These are phyloP conservation scores for Nakataea oryzae DNA, from an alignment of 2,329 filamentous ascomycete species.

Conservation along the genomic window DNA sequence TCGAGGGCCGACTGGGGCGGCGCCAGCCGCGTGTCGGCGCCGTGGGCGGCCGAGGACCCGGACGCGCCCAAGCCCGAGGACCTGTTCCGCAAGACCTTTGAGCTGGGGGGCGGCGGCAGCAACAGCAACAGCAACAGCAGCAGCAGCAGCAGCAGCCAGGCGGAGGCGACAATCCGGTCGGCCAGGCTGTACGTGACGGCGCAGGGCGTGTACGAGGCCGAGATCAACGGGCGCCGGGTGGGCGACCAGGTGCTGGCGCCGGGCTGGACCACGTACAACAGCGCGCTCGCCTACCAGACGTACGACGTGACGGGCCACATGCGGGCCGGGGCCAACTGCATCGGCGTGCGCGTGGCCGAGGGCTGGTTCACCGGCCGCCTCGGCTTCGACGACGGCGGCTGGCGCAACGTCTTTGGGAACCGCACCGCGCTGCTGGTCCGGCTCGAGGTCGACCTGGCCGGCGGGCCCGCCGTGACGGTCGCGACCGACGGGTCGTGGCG, in stretches of 20 bases:
- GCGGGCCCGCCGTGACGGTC: background rate
- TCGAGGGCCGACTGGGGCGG: slow-evolving; percentile 5
- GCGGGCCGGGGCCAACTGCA: slow-evolving; percentile 9
- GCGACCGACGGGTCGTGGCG: slow-evolving; percentile 4
- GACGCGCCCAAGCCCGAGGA: slow-evolving; percentile 7
- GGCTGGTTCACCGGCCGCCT: slow-evolving; percentile 31
- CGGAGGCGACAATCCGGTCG: background rate
- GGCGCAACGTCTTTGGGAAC: slow-evolving; percentile 26
- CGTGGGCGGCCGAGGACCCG: background rate
- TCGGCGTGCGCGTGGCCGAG: slow-evolving; percentile 29
- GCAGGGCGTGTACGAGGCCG: slow-evolving; percentile 21
- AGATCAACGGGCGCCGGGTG: slow-evolving; percentile 22
- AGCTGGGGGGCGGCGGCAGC: background rate
- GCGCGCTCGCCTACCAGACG: slow-evolving; percentile 28
- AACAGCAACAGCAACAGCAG: background rate
- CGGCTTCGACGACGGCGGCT: slow-evolving; percentile 11
- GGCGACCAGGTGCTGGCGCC: slow-evolving; percentile 22
- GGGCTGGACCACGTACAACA: slow-evolving; percentile 29
- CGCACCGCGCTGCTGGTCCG: slow-evolving; percentile 26
- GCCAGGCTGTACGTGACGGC: slow-evolving; percentile 24
- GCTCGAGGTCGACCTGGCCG: slow-evolving; percentile 18
- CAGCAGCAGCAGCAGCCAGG: background rate
- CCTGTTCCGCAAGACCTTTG: slow-evolving; percentile 10
- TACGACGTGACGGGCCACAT: slow-evolving; percentile 27
- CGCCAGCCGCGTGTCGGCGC: slow-evolving; percentile 4